phyloP scores from a whole-genome alignment of 441 rosid genomes.

The Hura crepitans region DNA sequence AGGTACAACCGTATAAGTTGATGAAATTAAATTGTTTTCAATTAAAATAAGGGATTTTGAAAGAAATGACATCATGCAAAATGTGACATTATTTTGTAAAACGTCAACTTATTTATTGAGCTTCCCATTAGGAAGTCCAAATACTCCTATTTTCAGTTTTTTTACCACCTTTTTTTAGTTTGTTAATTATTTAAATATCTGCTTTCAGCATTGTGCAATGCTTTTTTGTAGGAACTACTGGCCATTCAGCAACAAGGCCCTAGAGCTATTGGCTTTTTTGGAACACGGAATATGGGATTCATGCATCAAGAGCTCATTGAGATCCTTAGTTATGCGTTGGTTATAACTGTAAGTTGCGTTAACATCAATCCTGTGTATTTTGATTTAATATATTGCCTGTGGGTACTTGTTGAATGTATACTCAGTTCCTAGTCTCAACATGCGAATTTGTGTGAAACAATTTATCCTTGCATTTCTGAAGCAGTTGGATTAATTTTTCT shows the following conservation, averaged over 20 bases:
- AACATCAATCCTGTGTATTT: slow-evolving; percentile 13
- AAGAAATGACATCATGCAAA: background rate
- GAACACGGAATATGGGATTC: slow-evolving; percentile 92
- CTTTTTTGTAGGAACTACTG: slow-evolving; percentile 64
- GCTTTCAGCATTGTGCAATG: background rate
- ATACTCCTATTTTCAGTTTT: background rate
- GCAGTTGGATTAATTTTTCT: slow-evolving; percentile 13
- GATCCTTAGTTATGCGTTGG: slow-evolving; percentile 95
- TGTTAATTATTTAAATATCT: background rate
- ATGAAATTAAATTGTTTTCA: background rate
- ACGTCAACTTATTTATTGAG: background rate
- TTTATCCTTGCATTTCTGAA: slow-evolving; percentile 27
- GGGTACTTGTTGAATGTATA: slow-evolving; percentile 2
- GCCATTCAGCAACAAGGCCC: slow-evolving; percentile 98
- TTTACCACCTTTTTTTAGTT: background rate
- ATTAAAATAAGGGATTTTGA: background rate
- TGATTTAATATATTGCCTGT: background rate
- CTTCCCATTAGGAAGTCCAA: background rate
- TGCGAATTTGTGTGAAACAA: background rate
- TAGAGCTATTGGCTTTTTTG: slow-evolving; percentile 85
- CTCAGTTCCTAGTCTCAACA: background rate
- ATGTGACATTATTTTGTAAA: background rate
- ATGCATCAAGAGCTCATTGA: slow-evolving; percentile 94
- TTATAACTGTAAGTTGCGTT: slow-evolving; percentile 68
- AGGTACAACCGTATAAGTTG: no score